A percentile compares a stretch with the other conserved stretches of the same genome.
phyloP scores from a whole-genome alignment of 495 filamentous ascomycete species.

The Penicillium flavigenum region DNA sequence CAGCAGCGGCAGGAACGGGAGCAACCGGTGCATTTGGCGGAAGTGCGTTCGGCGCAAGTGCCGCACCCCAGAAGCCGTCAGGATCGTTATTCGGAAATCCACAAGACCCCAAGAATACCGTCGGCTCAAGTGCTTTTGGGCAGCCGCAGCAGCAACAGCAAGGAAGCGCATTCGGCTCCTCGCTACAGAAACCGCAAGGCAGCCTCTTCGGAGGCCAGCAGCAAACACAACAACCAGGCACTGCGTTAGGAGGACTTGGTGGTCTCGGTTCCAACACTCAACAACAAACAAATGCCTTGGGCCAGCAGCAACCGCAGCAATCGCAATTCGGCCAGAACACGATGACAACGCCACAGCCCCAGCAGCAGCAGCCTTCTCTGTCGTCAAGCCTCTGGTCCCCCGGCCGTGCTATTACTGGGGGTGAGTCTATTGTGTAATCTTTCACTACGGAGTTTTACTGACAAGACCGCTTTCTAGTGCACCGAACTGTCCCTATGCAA shows the following conservation, averaged over 20 bases:
- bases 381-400: constrained; percentile 52
- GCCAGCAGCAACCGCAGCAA: constrained; percentile 41
- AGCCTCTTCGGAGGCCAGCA: constrained; percentile 37
- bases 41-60: constrained; percentile 28
- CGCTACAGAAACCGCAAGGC: constrained; percentile 40
- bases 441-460: constrained; percentile 1
- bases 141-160: constrained; percentile 28
- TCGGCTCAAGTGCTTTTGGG: constrained; percentile 24
- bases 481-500: constrained; percentile 83
- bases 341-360: constrained; percentile 31
- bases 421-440: constrained; percentile 20
- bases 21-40: constrained; percentile 34
- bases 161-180: constrained; percentile 34
- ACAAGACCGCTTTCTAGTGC: constrained; percentile 38
- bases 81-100: constrained; percentile 40
- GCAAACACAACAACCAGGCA: constrained; percentile 35
- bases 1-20: constrained; percentile 14
- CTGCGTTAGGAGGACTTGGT: constrained; percentile 23
- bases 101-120: constrained; percentile 36
- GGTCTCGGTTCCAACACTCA: constrained; percentile 26
- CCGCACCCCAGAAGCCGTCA: constrained; percentile 30
- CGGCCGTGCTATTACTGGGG: constrained; percentile 48
- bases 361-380: constrained; percentile 41
- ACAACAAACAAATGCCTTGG: constrained; percentile 29
- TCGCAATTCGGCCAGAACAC: constrained; percentile 34